These are phyloP conservation scores for Draba incana DNA, from an alignment of 345 rosid genomes.

Conservation along the genomic window DNA sequence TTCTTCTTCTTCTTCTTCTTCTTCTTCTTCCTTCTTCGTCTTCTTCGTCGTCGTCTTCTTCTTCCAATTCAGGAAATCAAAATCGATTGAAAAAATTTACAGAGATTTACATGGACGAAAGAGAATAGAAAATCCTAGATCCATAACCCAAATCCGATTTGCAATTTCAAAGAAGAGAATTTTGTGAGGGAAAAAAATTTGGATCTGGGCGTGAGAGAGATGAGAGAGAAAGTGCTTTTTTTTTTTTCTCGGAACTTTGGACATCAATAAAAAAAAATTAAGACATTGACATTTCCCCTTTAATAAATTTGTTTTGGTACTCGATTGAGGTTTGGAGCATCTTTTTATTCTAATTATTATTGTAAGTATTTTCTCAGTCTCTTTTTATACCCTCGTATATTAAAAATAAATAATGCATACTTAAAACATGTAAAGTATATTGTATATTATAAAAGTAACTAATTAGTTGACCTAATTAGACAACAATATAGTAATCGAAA, in stretches of 20 bases:
- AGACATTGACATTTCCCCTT: conserved; percentile 30
- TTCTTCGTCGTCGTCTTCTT: no score
- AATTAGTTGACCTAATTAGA: conserved; percentile 31
- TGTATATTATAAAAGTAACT: neutral
- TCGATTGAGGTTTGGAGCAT: conserved; percentile 7
- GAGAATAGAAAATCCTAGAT: no score
- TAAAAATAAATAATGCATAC: neutral
- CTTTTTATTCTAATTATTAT: conserved; percentile 1
- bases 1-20: no score
- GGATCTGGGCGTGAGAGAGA: no score
- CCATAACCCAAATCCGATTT: no score
- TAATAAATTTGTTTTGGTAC: conserved; percentile 19
- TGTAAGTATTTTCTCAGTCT: neutral
- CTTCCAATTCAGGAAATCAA: no score
- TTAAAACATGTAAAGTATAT: neutral
- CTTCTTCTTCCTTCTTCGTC: no score
- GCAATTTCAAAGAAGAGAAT: no score
- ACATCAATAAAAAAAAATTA: conserved; percentile 4
- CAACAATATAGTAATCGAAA: neutral
- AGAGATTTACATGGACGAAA: no score
- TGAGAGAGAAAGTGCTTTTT: no score
- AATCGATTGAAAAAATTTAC: no score
- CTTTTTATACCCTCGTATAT: neutral
- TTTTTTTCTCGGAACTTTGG: conserved; percentile 17
- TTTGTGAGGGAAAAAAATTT: no score